Evolutionary conservation across 257 asterid species (phyloP), one percentile per base, ranked within the genome.

Genomic region (Ilex asprella): DNA sequence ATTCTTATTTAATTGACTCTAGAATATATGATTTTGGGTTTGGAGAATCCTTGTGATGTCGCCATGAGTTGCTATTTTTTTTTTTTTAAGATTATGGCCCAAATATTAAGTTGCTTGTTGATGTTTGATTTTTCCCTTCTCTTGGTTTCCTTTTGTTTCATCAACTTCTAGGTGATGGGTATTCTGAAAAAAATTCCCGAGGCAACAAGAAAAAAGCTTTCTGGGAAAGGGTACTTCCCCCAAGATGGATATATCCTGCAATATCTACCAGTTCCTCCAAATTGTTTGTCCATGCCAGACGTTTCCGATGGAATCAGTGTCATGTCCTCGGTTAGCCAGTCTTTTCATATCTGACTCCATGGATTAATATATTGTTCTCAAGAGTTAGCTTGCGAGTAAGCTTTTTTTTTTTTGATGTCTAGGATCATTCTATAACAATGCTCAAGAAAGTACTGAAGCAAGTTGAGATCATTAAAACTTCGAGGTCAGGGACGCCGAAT

Each of bases 211-310:
- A 86, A 73, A 67, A 85, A 83, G 78, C 91, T 92, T 51, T 59
- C 68, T 15, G 85, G 84, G 7, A 86, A 81, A 78, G 86, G 89
- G 46, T 87, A 73, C 79, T 82, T 75, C 39, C 95, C 91, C 31
- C 99, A 92, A 72, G 99, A 89, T 39, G 99, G 99, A 72, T 92
- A 82, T 58, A 71, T 87, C 60, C 72, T 92, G 76, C 87, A 83
- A 73, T 73, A 75, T 72, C 79, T 92, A 56, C 96, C 99, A 6
- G 97, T 92, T 60, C 99, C 99, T 73, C 99, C 99, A 16, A 92
- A 92, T 78, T 92, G 96, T 75, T 84, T 92, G 77, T 92, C 97
- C 11, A 89, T 89, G 54, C 99, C 99, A 65, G 99, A 92, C 63
- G 29, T 92, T 53, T 86, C 99, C n/a, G 99, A 92, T 82, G 99